Evolutionary conservation across 805 yeast species (phyloP).

Genomic region (Suhomyces sp.): DNA sequence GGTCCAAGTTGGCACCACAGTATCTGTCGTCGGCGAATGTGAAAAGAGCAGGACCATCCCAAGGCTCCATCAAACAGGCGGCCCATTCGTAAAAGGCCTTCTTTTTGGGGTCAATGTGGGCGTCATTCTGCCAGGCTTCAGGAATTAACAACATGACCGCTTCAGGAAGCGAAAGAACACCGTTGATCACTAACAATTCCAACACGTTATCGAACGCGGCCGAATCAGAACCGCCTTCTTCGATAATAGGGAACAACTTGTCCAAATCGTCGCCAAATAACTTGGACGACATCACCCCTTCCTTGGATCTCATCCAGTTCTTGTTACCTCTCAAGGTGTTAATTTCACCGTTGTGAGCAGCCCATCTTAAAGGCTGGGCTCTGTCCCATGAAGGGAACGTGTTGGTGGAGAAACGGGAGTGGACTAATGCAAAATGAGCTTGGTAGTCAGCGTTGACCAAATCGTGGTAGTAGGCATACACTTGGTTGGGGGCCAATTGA

Average conservation of each 20-base stretch:
- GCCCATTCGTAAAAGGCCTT: slow-evolving; percentile 99
- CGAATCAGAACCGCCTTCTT: slow-evolving; percentile 98
- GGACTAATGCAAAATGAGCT: slow-evolving; percentile 94
- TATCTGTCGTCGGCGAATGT: slow-evolving; percentile 96
- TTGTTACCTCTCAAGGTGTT: slow-evolving; percentile 96
- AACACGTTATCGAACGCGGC: slow-evolving; percentile 96
- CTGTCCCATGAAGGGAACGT: slow-evolving; percentile 99
- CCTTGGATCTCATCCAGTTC: slow-evolving; percentile 99
- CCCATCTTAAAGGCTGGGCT: slow-evolving; percentile 96
- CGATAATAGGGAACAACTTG: slow-evolving; percentile 88
- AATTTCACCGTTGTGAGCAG: slow-evolving; percentile 98
- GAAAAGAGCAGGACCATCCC: slow-evolving; percentile 99
- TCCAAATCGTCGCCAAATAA: slow-evolving; percentile 91
- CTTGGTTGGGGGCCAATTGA: slow-evolving; percentile 95
- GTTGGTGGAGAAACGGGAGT: slow-evolving; percentile 95
- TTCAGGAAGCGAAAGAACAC: slow-evolving; percentile 89
- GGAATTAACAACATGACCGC: slow-evolving; percentile 97
- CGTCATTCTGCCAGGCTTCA: slow-evolving; percentile 95
- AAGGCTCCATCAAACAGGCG: slow-evolving; percentile 97
- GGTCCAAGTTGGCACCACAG: slow-evolving; percentile 97
- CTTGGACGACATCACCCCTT: slow-evolving; percentile 89
- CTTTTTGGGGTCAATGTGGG: slow-evolving; percentile 82
- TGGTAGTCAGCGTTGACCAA: slow-evolving; percentile 86
- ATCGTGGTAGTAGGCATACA: slow-evolving; percentile 91
- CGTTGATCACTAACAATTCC: slow-evolving; percentile 87